Conservation (phyloP, 108 stramenopile genomes). For the Nitzschia sp. region DNA sequence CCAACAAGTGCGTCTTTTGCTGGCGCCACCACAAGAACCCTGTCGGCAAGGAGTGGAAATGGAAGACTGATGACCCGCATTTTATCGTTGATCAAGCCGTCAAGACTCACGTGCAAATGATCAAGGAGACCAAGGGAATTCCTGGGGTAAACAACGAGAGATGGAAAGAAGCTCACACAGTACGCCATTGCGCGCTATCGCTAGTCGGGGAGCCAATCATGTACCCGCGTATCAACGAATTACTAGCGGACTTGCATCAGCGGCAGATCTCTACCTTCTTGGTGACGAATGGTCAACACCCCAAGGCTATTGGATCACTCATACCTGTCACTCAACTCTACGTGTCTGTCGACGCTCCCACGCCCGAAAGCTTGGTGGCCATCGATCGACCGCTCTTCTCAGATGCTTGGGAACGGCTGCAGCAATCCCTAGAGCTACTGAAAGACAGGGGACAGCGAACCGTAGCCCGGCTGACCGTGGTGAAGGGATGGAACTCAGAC, state of each 20-base stretch:
- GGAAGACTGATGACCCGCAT: constrained; percentile 94
- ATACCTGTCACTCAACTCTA: constrained; percentile 95
- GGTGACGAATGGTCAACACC: constrained; percentile 98
- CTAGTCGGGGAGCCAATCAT: constrained; percentile 95
- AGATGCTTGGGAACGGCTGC: constrained; percentile 96
- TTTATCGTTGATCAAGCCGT: constrained; percentile 91
- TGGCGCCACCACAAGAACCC: constrained; percentile 99
- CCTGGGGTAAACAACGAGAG: constrained; percentile 92
- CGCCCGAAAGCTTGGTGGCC: constrained; percentile 86
- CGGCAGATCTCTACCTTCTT: constrained; percentile 92
- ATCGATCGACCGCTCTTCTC: constrained; percentile 93
- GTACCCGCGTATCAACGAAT: constrained; percentile 95
- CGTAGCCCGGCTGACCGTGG: constrained; percentile 94
- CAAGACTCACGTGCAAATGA: constrained; percentile 83
- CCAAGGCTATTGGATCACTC: constrained; percentile 83
- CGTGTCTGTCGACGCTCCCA: constrained; percentile 94
- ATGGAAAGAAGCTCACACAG: constrained; percentile 92
- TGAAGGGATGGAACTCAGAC: constrained; percentile 95
- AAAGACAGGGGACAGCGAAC: constrained; percentile 92
- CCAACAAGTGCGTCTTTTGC: constrained; percentile 98
- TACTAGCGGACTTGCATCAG: constrained; percentile 85
- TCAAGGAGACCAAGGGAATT: constrained; percentile 93
- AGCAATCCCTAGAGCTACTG: constrained; percentile 65
- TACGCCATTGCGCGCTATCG: constrained; percentile 86
- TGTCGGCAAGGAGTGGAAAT: constrained; percentile 95